Base-by-base conservation (phyloP, 2,329 filamentous ascomycete genomes). In the Colletotrichum brevisporum region DNA sequence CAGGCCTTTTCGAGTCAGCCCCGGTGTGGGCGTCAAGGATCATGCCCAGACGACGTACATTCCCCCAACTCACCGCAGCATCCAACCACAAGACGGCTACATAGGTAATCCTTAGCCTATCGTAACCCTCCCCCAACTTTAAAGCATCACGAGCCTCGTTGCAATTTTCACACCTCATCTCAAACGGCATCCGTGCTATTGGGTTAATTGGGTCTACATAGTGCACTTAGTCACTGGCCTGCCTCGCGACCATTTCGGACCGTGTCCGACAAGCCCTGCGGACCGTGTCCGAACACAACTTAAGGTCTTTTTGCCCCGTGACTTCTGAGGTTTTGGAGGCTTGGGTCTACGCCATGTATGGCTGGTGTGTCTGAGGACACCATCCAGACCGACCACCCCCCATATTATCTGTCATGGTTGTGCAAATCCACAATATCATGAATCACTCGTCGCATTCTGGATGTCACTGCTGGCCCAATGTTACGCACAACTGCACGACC, bases 101-200 rank as follows among this genome's bases (percentile, higher is more conserved):
- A 69, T 69, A 36, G 31, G 31, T 36, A 69, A 65, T 69, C 41
- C 66, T 69, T 69, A 69, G 66, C 54, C 66, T 52, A 69, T 60
- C 43, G 61, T 65, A 69, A 69, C 43, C 43, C 31, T 69, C 50
- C 57, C 58, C 15, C 54, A 65, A 69, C 66, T 65, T 55, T 59
- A 65, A 68, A 65, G 66, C 66, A 60, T 69, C 66, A 69, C 66
- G 66, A 69, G 66, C 66, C 54, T 54, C 61, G 58, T 15, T 59
- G 54, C 66, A 65, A 52, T 69, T 69, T 69, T 69, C 62, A 65
- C 54, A 50, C 61, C 50, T 69, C 66, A 55, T 69, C 66, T 69
- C 61, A 69, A 69, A 69, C 61, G 48, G 61, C 61, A 64, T 48
- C 66, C 54, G 66, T 69, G 61, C 61, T 50, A 65, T 60, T 68